These are phyloP conservation scores for Plasmodium vinckei DNA, from an alignment of 169 alveolate genomes.

Conservation along the genomic window DNA sequence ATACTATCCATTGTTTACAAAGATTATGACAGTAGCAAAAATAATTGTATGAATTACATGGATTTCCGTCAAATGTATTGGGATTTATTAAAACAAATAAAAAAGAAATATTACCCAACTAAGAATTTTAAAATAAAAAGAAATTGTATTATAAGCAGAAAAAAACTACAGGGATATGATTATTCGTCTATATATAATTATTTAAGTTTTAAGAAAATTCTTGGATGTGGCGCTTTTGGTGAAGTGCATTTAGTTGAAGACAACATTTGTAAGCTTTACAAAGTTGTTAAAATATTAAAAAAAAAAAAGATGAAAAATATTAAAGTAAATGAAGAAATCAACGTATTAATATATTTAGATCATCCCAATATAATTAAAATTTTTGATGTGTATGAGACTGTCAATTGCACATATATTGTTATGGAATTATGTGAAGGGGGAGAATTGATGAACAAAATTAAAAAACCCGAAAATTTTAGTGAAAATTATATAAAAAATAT, in stretches of 20 bases:
- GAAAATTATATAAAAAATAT: slow-evolving; percentile 93
- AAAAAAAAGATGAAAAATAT: slow-evolving; percentile 68
- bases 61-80: slow-evolving; percentile 75
- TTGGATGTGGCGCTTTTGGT: slow-evolving; percentile 86
- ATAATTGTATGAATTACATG: slow-evolving; percentile 70
- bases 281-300: slow-evolving; percentile 71
- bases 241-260: slow-evolving; percentile 83
- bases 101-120: slow-evolving; percentile 72
- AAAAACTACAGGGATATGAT: slow-evolving; percentile 65
- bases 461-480: slow-evolving; percentile 89
- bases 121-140: slow-evolving; percentile 74
- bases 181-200: slow-evolving; percentile 67
- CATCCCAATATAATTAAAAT: slow-evolving; percentile 94
- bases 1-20: slow-evolving; percentile 68
- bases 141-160: slow-evolving; percentile 72
- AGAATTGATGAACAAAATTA: slow-evolving; percentile 96
- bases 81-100: slow-evolving; percentile 70
- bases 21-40: slow-evolving; percentile 75
- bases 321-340: slow-evolving; percentile 75
- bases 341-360: slow-evolving; percentile 84
- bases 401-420: slow-evolving; percentile 92
- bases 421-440: slow-evolving; percentile 97
- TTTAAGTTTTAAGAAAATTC: slow-evolving; percentile 79
- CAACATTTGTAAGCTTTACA: slow-evolving; percentile 68
- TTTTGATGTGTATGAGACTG: slow-evolving; percentile 93